Percentiles rank a stretch among this genome's conserved stretches.
These are phyloP conservation scores for Rhodosporidiobolus odoratus DNA, from an alignment of 768 basidiomycete genomes.

Conservation along the genomic window DNA sequence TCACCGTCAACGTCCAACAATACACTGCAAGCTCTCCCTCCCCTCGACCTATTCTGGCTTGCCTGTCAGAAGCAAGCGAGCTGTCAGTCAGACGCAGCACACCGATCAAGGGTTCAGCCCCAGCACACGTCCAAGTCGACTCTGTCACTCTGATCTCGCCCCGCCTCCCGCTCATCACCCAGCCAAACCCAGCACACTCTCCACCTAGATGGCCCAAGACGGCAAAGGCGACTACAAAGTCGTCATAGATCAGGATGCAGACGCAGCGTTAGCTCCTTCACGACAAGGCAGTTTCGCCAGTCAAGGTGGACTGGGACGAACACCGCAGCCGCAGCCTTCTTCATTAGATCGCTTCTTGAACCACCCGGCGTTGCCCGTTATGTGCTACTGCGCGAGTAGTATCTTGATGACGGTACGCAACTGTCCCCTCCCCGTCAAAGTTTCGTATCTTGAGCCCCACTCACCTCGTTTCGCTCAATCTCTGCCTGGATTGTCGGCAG, in stretches of 20 bases:
- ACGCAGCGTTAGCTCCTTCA: not conserved
- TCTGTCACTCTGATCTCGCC: not conserved
- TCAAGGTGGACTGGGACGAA: not conserved
- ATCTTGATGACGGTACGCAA: constrained; percentile 81
- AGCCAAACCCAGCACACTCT: not conserved
- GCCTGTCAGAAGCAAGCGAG: too few relatives aligned
- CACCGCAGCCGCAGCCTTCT: not conserved
- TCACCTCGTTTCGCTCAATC: too few relatives aligned
- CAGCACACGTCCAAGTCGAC: too few relatives aligned
- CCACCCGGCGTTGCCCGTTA: constrained; percentile 57
- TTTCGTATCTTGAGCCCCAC: too few relatives aligned
- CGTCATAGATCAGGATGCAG: constrained; percentile 28
- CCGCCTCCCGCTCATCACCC: not conserved
- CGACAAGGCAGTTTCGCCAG: not conserved
- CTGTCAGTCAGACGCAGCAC: too few relatives aligned
- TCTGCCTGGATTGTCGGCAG: too few relatives aligned
- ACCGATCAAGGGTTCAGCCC: too few relatives aligned
- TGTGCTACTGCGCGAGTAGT: constrained; percentile 84
- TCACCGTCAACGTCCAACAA: too few relatives aligned
- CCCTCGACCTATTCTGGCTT: too few relatives aligned
- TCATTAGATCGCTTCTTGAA: constrained; percentile 9
- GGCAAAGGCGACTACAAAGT: constrained; percentile 33
- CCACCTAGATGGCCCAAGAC: not conserved
- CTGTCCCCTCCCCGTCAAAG: not conserved
- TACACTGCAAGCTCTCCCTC: too few relatives aligned